Evolutionary conservation across 2,329 filamentous ascomycete species (phyloP), one percentile per base, ranked within the genome.

Genomic region (Colletotrichum filicis): DNA sequence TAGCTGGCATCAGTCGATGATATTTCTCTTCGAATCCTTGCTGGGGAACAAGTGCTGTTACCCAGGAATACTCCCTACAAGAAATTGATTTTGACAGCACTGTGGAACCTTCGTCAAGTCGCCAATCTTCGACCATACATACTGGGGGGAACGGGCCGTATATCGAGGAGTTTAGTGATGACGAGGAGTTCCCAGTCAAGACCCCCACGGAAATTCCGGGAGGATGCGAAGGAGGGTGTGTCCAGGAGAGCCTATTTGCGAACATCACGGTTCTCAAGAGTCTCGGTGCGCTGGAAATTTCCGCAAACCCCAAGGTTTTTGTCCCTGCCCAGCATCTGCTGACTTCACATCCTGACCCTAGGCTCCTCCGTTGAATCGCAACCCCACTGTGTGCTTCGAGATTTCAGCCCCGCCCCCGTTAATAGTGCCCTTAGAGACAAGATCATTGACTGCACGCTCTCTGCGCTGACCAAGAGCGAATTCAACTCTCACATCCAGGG

Each of bases 61-160:
- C 68, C 73, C 74, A 6, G 78, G 75, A 19, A 75, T 73, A 1
- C 73, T 77, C 77, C 78, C 1, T 78, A 77, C n/a, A n/a, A n/a
- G n/a, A n/a, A n/a, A n/a, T n/a, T n/a, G n/a, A n/a, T n/a, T n/a
- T n/a, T n/a, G n/a, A n/a, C n/a, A n/a, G n/a, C n/a, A n/a, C n/a
- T n/a, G n/a, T n/a, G n/a, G n/a, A n/a, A n/a, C n/a, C n/a, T 75
- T 74, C 5, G 14, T 66, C 6, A 74, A 63, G 2, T 75, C 74
- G 19, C 66, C 75, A 26, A 49, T 76, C 26, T 75, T 76, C 14
- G 75, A 76, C 12, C 56, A 56, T 1, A 28, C 53, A 2, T 63
- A 67, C 2, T 9, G 70, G 73, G 5, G 75, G 73, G 19, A 75
- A 76, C 24, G 74, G 74, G 1, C 63, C 60, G 4, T 73, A 49